These are phyloP conservation scores for Lactarius psammicola DNA, from an alignment of 768 basidiomycete genomes.

Conservation along the genomic window DNA sequence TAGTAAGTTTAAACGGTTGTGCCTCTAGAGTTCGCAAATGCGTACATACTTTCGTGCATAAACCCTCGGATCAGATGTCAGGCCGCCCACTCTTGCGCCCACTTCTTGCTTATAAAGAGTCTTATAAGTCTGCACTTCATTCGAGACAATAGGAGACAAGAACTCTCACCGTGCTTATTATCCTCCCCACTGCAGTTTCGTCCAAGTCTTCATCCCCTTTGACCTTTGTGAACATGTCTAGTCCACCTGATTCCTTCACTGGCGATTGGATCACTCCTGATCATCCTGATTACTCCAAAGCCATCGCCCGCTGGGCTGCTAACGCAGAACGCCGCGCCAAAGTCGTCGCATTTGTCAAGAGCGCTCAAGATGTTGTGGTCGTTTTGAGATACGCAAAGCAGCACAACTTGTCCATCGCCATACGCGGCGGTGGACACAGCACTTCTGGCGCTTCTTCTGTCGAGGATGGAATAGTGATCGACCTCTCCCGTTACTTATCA, in stretches of 20 bases:
- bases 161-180: not conserved
- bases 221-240: constrained; percentile 8
- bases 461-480: constrained; percentile 51
- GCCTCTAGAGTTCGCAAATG: too few species aligned
- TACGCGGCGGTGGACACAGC: constrained; percentile 51
- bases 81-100: too few species aligned
- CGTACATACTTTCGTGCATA: too few species aligned
- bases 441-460: constrained; percentile 44
- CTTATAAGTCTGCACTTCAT: too few species aligned
- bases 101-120: too few species aligned
- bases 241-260: constrained; percentile 34
- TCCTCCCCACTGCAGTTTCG: not conserved
- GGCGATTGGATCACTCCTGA: constrained; percentile 45
- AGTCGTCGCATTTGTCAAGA: constrained; percentile 45
- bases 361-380: constrained; percentile 40
- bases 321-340: constrained; percentile 43
- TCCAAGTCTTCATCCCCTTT: not conserved
- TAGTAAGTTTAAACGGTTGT: too few species aligned
- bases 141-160: not conserved
- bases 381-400: constrained; percentile 40
- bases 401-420: constrained; percentile 40
- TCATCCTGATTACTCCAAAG: constrained; percentile 39
- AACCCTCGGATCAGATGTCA: too few species aligned
- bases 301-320: constrained; percentile 46
- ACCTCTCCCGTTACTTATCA: constrained; percentile 45